phyloP scores from a whole-genome alignment of 495 filamentous ascomycete genomes.

The Talaromyces proteolyticus region DNA sequence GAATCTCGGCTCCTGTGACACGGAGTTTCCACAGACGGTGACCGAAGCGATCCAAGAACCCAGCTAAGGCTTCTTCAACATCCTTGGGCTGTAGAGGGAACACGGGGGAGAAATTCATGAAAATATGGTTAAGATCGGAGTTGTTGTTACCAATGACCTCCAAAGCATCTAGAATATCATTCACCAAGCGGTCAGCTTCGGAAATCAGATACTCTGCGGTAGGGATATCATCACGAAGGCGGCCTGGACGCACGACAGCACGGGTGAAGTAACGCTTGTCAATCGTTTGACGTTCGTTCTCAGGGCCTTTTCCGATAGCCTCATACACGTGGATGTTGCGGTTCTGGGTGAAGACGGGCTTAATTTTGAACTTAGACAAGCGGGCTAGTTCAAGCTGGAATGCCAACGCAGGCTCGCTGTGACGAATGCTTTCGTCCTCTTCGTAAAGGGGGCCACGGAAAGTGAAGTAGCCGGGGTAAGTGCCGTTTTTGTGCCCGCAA shows the following conservation, averaged over 20 bases:
- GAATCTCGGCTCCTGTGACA: constrained; percentile 95
- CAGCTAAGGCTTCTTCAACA: constrained; percentile 89
- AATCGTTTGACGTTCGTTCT: constrained; percentile 62
- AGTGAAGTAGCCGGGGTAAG: constrained; percentile 95
- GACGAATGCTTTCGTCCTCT: constrained; percentile 93
- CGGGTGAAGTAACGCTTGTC: constrained; percentile 95
- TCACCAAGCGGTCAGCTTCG: constrained; percentile 92
- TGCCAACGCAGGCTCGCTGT: constrained; percentile 90
- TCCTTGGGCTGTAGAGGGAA: constrained; percentile 88
- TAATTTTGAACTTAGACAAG: constrained; percentile 94
- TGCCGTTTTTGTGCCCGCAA: constrained; percentile 89
- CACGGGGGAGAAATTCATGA: constrained; percentile 96
- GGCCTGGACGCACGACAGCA: constrained; percentile 85
- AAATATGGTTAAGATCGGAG: constrained; percentile 99
- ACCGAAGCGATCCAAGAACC: constrained; percentile 94
- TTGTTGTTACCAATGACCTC: constrained; percentile 99
- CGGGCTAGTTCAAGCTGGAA: constrained; percentile 96
- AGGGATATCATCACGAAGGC: constrained; percentile 92
- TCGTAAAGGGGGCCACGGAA: constrained; percentile 88
- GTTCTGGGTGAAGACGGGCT: constrained; percentile 97
- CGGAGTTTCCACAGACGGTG: constrained; percentile 93
- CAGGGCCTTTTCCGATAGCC: constrained; percentile 85
- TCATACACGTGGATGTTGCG: constrained; percentile 98
- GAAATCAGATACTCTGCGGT: constrained; percentile 97
- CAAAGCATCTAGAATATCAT: constrained; percentile 93